These are phyloP conservation scores for Ogataea haglerorum DNA, from an alignment of 805 yeast species.

Conservation along the genomic window DNA sequence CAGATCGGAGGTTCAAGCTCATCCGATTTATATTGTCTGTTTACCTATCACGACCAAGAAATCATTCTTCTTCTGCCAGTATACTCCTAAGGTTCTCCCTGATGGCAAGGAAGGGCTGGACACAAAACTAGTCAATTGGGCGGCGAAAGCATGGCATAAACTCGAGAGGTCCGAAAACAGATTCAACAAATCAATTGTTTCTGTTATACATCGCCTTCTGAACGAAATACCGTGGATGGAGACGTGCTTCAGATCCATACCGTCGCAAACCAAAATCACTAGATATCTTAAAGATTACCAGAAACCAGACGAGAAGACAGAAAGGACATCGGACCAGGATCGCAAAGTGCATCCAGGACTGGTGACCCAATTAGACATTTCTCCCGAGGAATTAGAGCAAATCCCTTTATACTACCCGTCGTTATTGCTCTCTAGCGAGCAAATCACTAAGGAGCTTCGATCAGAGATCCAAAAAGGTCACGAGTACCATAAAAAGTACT, in stretches of 20 bases:
- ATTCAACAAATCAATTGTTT: conserved; percentile 59
- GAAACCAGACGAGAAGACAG: conserved; percentile 3
- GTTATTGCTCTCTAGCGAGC: conserved; percentile 28
- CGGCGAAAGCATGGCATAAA: conserved; percentile 59
- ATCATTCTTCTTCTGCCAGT: conserved; percentile 68
- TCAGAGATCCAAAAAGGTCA: conserved; percentile 43
- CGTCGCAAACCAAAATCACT: conserved; percentile 59
- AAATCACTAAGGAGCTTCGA: conserved; percentile 38
- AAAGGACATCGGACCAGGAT: conserved; percentile 4
- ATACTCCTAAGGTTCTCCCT: conserved; percentile 35
- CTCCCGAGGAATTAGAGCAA: conserved; percentile 30
- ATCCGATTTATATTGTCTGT: conserved; percentile 55
- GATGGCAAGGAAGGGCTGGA: conserved; percentile 35
- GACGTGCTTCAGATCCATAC: conserved; percentile 68
- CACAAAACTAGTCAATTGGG: conserved; percentile 43
- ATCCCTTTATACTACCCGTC: conserved; percentile 54
- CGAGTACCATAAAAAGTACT: conserved; percentile 52
- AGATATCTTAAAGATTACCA: conserved; percentile 40
- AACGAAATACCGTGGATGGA: conserved; percentile 78
- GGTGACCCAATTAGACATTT: conserved; percentile 10
- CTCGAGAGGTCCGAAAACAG: conserved; percentile 51
- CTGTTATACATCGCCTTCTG: conserved; percentile 48
- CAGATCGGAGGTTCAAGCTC: conserved; percentile 4
- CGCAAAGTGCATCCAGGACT: conserved; percentile 9
- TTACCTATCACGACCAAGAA: conserved; percentile 66